Base-by-base conservation (phyloP, 345 rosid genomes). In the Mallotus nudiflorus region DNA sequence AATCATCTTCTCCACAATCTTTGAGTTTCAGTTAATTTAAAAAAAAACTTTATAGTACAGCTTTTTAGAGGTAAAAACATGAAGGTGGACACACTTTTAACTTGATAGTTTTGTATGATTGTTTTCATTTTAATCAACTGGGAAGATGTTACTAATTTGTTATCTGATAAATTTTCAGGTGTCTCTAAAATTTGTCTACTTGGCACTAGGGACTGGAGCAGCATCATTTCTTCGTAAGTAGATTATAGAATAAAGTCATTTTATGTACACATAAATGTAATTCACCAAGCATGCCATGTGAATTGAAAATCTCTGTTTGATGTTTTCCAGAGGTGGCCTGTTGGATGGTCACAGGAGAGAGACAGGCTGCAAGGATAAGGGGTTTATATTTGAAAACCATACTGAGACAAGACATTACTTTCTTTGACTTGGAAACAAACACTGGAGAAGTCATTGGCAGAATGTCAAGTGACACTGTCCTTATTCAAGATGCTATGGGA, bases 401-500 rank as follows among this genome's bases (percentile, higher is more conserved):
- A 42, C 57, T 93, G 76, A 84, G 97, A 76, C 98, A 93, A 80
- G 97, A 93, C 65, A 68, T 93, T 6, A 82, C 85, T 14, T 93
- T 91, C 76, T 93, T 93, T 57, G 97, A 93, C 19, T 73, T 77
- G 55, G 96, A 89, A 81, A 85, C 97, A 42, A 91, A 82, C 73
- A 88, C 97, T 0, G 93, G 98, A 24, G 98, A 93, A 83, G 93
- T 93, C 31, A 81, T 93, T 15, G 88, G 92, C 16, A 88, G 98
- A 79, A 93, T 93, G 98, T 93, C 98, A 9, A 96, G 98, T 27
- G 98, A 93, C 77, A 93, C 96, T 5, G 97, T 91, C 39, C 87
- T 91, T 46, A 93, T 93, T 55, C 97, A 91, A 80, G 96, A 93
- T 22, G 98, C 98, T 42, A 93, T 93, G 94, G 98, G 97, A 12